Conservation (phyloP, 2,329 filamentous ascomycete genomes). For the Pestalotiopsis sp. region DNA sequence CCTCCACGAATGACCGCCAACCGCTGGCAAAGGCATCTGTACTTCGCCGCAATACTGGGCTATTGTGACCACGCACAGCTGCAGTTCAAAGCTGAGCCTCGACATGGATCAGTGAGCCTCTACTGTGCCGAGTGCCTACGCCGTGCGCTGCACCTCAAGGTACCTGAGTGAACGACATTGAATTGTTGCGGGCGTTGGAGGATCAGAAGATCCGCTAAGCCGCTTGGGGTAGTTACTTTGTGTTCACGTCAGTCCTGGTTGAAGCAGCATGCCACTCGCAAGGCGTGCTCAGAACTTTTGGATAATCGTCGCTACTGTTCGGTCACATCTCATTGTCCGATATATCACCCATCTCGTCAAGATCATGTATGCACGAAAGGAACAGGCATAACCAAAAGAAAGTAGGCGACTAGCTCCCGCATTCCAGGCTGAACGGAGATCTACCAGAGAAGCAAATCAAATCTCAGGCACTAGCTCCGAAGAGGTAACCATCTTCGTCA, state of each 20-base stretch:
- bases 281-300: too few relatives aligned
- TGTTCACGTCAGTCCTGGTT: too few relatives aligned
- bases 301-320: too few relatives aligned
- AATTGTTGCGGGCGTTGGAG: neutral
- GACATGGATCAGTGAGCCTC: neutral
- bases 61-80: neutral
- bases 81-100: neutral
- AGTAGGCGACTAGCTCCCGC: neutral
- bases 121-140: neutral
- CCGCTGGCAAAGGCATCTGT: neutral
- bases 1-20: neutral
- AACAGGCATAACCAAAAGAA: neutral
- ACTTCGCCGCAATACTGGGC: neutral
- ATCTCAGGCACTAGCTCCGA: neutral
- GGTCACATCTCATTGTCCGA: neutral
- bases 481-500: neutral
- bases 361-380: neutral
- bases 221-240: neutral
- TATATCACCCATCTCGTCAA: neutral
- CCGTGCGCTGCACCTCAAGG: too few relatives aligned
- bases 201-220: neutral
- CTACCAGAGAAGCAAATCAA: neutral
- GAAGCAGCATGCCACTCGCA: too few relatives aligned
- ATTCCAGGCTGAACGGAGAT: neutral
- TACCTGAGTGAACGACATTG: too few relatives aligned